Evolutionary conservation across 768 basidiomycete genomes (phyloP).

Genomic region (Rhodotorula paludigena): DNA sequence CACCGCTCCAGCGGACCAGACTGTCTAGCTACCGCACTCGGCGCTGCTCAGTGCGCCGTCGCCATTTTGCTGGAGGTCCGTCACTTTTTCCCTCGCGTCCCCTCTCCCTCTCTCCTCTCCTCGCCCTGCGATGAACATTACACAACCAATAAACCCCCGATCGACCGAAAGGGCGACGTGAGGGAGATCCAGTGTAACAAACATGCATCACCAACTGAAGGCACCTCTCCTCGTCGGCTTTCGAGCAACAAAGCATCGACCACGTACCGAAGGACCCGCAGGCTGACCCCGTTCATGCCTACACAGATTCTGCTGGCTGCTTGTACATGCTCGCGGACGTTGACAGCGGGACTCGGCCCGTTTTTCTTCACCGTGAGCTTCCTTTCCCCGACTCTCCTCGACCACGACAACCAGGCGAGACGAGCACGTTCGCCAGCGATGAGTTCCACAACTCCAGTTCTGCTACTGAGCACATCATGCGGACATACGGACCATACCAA

Average conservation of each 20-base stretch:
- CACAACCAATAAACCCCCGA: constrained; percentile 14
- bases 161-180: constrained; percentile 27
- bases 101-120: neutral
- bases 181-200: constrained; percentile 17
- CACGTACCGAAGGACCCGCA: no score
- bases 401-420: neutral
- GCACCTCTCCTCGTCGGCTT: no score
- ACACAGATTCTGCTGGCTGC: no score
- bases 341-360: no score
- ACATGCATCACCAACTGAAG: constrained; percentile 37
- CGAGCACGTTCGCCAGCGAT: constrained; percentile 4
- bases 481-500: constrained; percentile 27
- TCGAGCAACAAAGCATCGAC: no score
- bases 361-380: neutral
- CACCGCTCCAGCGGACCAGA: no score
- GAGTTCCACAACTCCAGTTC: constrained; percentile 29
- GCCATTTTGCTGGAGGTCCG: neutral
- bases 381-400: constrained; percentile 1
- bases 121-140: constrained; percentile 4
- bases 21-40: no score
- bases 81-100: neutral
- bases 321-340: no score
- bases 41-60: neutral
- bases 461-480: constrained; percentile 14
- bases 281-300: no score